Percentiles rank a stretch among this genome's conserved stretches.
Conservation (phyloP, 225 moss, liverwort and hornwort species). For the Rhytidiadelphus loreus region DNA sequence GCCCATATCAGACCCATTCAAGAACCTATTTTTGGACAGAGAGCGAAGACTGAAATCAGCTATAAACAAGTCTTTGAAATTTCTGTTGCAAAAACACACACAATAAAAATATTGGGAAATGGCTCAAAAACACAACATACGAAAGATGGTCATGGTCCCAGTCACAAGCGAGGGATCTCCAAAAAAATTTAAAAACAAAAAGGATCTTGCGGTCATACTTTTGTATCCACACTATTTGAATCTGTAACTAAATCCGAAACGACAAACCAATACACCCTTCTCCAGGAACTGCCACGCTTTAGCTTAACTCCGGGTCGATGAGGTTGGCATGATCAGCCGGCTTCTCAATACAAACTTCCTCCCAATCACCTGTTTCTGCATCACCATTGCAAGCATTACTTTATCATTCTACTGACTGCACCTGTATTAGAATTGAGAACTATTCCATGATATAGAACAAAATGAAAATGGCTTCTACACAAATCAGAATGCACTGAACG, state of each 20-base stretch:
- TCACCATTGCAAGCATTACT: not conserved
- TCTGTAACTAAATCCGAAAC: not conserved
- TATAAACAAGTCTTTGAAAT: not conserved
- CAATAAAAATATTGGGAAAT: not conserved
- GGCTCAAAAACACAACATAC: not conserved
- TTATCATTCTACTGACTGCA: not conserved
- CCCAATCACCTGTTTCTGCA: slow-evolving; percentile 56
- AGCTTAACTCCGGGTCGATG: slow-evolving; percentile 41
- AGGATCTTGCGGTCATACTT: not conserved
- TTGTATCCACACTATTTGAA: slow-evolving; percentile 5
- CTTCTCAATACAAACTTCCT: slow-evolving; percentile 46
- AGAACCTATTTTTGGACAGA: not conserved
- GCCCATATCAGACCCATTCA: not conserved
- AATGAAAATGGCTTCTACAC: not conserved
- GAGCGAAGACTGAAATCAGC: not conserved
- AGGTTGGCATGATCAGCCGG: slow-evolving; percentile 53
- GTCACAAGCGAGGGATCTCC: not conserved
- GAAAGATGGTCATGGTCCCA: not conserved
- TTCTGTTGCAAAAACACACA: not conserved
- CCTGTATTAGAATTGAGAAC: not conserved
- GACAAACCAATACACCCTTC: not conserved
- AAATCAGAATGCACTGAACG: not conserved
- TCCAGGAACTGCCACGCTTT: slow-evolving; percentile 17
- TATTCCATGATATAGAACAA: not conserved
- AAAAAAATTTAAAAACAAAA: not conserved